phyloP scores from a whole-genome alignment of 1,139 yeast species.

The Geotrichum macrosporum region DNA sequence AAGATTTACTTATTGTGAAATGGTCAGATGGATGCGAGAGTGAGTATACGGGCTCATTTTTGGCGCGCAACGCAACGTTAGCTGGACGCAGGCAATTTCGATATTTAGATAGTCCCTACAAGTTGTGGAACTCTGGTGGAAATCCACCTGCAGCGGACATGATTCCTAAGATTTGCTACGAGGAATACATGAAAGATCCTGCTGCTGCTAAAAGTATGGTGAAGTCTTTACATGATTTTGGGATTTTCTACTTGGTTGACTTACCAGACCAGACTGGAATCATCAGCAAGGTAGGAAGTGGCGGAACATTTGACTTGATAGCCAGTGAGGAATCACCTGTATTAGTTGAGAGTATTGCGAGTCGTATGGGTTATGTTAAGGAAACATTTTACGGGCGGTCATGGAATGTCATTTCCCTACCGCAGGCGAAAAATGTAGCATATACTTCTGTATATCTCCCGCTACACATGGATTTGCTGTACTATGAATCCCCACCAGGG shows the following conservation, averaged over 20 bases:
- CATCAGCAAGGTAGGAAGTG: conserved; percentile 26
- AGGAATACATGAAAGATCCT: conserved; percentile 45
- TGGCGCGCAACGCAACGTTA: conserved; percentile 44
- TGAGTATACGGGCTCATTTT: conserved; percentile 46
- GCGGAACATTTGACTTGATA: conserved; percentile 14
- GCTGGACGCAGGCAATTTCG: conserved; percentile 36
- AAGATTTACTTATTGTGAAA: conserved; percentile 43
- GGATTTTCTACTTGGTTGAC: conserved; percentile 53
- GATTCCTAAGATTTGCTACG: conserved; percentile 40
- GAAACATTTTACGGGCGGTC: conserved; percentile 70
- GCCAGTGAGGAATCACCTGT: conserved; percentile 29
- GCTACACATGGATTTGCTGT: conserved; percentile 73
- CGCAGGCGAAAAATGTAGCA: conserved; percentile 69
- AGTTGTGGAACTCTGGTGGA: conserved; percentile 36
- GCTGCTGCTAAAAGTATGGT: conserved; percentile 43
- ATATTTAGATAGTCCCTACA: conserved; percentile 36
- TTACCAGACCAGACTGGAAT: conserved; percentile 44
- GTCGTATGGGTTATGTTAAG: conserved; percentile 64
- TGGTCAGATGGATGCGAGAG: conserved; percentile 58
- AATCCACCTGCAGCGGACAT: conserved; percentile 21
- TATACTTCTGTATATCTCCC: conserved; percentile 65
- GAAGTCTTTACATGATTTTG: conserved; percentile 51
- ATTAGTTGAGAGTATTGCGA: conserved; percentile 48
- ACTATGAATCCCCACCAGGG: conserved; percentile 83
- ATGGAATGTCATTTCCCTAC: conserved; percentile 63